Conservation (phyloP, 2,329 filamentous ascomycete genomes). For the Monascus ruber region DNA sequence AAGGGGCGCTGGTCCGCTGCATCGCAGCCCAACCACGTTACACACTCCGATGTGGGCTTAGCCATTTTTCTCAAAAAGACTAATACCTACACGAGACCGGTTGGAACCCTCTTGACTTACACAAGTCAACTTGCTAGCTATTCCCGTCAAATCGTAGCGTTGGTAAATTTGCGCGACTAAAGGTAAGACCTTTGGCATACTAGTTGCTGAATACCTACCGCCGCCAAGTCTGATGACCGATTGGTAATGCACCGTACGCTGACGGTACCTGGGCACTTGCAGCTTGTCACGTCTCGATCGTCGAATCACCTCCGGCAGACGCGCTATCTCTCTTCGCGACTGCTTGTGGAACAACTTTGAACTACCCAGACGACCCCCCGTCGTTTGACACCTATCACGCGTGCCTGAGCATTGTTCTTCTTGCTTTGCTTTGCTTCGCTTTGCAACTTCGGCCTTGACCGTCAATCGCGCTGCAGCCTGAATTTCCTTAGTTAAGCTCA, state of each 20-base stretch:
- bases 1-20: slow-evolving; percentile 29
- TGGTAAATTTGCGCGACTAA: slow-evolving; percentile 3
- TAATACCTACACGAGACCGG: slow-evolving; percentile 15
- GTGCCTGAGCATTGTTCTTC: too few species aligned
- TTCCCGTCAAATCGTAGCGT: neutral
- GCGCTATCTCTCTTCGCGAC: slow-evolving; percentile 12
- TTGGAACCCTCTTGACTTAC: slow-evolving; percentile 12
- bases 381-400: too few species aligned
- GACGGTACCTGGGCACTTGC: slow-evolving; percentile 29
- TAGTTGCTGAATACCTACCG: slow-evolving; percentile 12
- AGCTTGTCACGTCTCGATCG: slow-evolving; percentile 23
- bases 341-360: slow-evolving; percentile 2
- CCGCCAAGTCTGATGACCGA: slow-evolving; percentile 30
- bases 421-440: neutral
- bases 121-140: neutral
- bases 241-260: slow-evolving; percentile 31
- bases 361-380: too few species aligned
- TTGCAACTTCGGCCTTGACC: neutral
- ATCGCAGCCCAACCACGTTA: slow-evolving; percentile 37
- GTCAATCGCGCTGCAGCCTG: slow-evolving; percentile 1
- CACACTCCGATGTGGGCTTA: slow-evolving; percentile 18
- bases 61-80: slow-evolving; percentile 22
- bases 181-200: slow-evolving; percentile 22
- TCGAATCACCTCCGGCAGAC: slow-evolving; percentile 31
- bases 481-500: slow-evolving; percentile 10